Conservation (phyloP, 2,329 filamentous ascomycete species). For the Sordariomycetes sp. region DNA sequence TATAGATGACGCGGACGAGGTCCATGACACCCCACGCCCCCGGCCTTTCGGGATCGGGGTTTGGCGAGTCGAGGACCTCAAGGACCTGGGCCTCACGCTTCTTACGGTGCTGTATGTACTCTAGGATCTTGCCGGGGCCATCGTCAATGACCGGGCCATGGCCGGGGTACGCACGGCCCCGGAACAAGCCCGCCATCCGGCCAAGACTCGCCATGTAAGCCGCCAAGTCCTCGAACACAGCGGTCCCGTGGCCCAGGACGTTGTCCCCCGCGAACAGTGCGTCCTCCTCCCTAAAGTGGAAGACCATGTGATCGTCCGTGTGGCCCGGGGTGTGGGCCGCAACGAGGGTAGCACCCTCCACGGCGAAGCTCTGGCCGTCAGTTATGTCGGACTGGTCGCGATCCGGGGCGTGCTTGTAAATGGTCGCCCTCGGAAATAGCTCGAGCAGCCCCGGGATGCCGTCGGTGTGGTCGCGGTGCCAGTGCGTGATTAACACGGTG, state of each 20-base stretch:
- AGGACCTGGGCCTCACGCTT: conserved; percentile 71
- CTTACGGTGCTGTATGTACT: conserved; percentile 74
- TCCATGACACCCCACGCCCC: conserved; percentile 58
- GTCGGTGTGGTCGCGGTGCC: conserved; percentile 77
- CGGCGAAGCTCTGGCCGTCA: conserved; percentile 39
- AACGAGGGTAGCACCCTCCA: conserved; percentile 51
- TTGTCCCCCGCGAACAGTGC: conserved; percentile 86
- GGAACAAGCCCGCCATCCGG: conserved; percentile 53
- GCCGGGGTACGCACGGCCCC: conserved; percentile 68
- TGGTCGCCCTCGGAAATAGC: conserved; percentile 45
- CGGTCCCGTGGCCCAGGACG: conserved; percentile 74
- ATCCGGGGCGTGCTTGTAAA: conserved; percentile 54
- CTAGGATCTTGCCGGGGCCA: conserved; percentile 55
- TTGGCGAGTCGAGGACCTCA: conserved; percentile 32
- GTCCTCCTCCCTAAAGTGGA: conserved; percentile 65
- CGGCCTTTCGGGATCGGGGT: neutral
- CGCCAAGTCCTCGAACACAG: conserved; percentile 67
- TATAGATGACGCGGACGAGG: conserved; percentile 80
- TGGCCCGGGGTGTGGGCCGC: conserved; percentile 56
- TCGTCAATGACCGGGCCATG: conserved; percentile 72
- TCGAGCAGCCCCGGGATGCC: conserved; percentile 59
- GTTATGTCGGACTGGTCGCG: conserved; percentile 30
- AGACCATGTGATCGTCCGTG: conserved; percentile 68
- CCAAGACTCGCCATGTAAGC: conserved; percentile 57
- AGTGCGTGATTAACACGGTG: conserved; percentile 73